A percentile compares a stretch with the other conserved stretches of the same genome.
phyloP scores from a whole-genome alignment of 306 rosid species.

The Nissolia schottii region DNA sequence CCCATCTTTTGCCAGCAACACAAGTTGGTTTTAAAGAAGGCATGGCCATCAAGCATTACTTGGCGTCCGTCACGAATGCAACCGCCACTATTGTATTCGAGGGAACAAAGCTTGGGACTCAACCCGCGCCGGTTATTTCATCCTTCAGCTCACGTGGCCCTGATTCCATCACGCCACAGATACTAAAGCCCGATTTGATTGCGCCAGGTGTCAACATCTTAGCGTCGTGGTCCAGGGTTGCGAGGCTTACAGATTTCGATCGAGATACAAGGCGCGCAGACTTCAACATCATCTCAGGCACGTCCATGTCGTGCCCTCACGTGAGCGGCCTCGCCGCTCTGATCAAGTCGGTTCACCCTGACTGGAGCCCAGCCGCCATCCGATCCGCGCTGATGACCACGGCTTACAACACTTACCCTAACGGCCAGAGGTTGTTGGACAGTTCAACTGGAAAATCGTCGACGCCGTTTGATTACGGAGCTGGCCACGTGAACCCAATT shows the following conservation, averaged over 20 bases:
- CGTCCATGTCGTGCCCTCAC: too few species aligned
- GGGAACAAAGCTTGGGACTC: slow-evolving; percentile 53
- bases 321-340: slow-evolving; percentile 68
- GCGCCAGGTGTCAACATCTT: too few species aligned
- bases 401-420: slow-evolving; percentile 51
- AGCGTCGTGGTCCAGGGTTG: slow-evolving; percentile 49
- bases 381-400: slow-evolving; percentile 86
- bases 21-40: slow-evolving; percentile 50
- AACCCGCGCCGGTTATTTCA: slow-evolving; percentile 83
- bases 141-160: slow-evolving; percentile 83
- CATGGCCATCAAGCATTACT: slow-evolving; percentile 36
- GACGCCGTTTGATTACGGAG: slow-evolving; percentile 65
- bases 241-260: slow-evolving; percentile 36
- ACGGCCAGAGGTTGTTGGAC: slow-evolving; percentile 40
- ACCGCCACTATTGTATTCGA: slow-evolving; percentile 45
- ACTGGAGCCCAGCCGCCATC: slow-evolving; percentile 79
- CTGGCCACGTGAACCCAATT: slow-evolving; percentile 74
- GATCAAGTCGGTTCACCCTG: slow-evolving; percentile 57
- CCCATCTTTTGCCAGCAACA: slow-evolving; percentile 55
- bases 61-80: slow-evolving; percentile 38
- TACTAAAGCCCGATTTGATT: too few species aligned
- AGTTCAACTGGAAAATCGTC: slow-evolving; percentile 46
- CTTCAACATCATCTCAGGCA: too few species aligned
- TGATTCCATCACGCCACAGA: slow-evolving; percentile 41
- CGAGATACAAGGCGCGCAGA: slow-evolving; percentile 65